Percentiles rank a stretch among this genome's conserved stretches.
phyloP scores from a whole-genome alignment of 2,329 filamentous ascomycete genomes.

The Bipolaris oryzae region DNA sequence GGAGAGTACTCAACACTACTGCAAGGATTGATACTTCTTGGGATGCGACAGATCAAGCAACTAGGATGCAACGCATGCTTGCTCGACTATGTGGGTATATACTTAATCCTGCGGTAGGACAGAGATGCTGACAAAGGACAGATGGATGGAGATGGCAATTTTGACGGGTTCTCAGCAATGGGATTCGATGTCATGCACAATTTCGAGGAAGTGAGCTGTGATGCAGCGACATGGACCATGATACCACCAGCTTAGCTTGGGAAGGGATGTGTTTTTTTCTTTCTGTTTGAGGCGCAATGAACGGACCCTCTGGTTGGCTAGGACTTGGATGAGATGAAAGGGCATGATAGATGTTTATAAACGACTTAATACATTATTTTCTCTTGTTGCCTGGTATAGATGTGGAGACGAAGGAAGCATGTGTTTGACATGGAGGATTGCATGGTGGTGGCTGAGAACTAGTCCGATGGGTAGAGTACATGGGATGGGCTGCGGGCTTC shows the following conservation, averaged over 20 bases:
- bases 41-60: conserved; percentile 80
- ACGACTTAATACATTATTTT: neutral
- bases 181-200: conserved; percentile 79
- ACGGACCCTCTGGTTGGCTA: neutral
- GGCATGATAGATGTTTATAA: neutral
- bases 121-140: conserved; percentile 49
- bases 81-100: conserved; percentile 74
- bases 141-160: conserved; percentile 74
- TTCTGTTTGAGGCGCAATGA: neutral
- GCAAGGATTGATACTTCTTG: conserved; percentile 80
- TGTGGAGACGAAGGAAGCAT: too few relatives aligned
- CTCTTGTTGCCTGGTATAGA: too few relatives aligned
- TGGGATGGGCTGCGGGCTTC: conserved; percentile 3
- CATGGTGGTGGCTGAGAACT: neutral
- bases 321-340: neutral
- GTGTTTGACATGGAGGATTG: too few relatives aligned
- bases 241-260: conserved; percentile 50
- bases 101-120: neutral
- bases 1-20: conserved; percentile 73
- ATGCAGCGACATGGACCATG: conserved; percentile 66
- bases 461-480: conserved; percentile 7
- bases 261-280: neutral
- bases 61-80: conserved; percentile 75
- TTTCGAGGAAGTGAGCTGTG: conserved; percentile 80
- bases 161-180: conserved; percentile 76